These are phyloP conservation scores for Mycena vulgaris DNA, from an alignment of 768 basidiomycete species.

Conservation along the genomic window DNA sequence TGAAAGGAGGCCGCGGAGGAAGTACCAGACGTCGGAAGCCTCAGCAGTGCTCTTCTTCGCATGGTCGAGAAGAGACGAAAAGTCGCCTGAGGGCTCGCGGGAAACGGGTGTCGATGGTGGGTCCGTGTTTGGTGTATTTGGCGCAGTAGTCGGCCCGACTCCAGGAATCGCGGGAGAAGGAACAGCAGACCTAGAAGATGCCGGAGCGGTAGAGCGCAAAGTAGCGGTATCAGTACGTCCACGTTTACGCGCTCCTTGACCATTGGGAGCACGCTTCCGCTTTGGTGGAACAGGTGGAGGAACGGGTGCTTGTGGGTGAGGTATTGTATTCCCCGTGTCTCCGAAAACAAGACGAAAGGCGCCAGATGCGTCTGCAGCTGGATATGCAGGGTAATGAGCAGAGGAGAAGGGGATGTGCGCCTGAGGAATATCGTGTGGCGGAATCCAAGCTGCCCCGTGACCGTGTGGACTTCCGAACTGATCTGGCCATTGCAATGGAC, in stretches of 20 bases:
- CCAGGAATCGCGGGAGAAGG: not conserved
- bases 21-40: constrained; percentile 2
- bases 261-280: not conserved
- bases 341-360: not conserved
- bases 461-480: not conserved
- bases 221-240: not conserved
- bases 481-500: not conserved
- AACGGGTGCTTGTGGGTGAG: not conserved
- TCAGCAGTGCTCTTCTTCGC: not conserved
- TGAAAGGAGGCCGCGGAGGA: not conserved
- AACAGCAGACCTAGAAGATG: not conserved
- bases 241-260: not conserved
- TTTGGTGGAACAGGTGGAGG: not conserved
- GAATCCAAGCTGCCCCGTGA: not conserved
- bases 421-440: not conserved
- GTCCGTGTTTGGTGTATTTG: not conserved
- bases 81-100: not conserved
- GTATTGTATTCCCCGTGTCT: not conserved
- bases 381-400: not conserved
- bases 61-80: not conserved
- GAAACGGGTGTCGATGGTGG: not conserved
- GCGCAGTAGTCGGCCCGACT: not conserved
- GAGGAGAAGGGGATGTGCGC: constrained; percentile 5
- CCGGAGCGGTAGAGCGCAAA: not conserved
- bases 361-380: not conserved